These are phyloP conservation scores for Amylocystis lapponica DNA, from an alignment of 768 basidiomycete species.

Conservation along the genomic window DNA sequence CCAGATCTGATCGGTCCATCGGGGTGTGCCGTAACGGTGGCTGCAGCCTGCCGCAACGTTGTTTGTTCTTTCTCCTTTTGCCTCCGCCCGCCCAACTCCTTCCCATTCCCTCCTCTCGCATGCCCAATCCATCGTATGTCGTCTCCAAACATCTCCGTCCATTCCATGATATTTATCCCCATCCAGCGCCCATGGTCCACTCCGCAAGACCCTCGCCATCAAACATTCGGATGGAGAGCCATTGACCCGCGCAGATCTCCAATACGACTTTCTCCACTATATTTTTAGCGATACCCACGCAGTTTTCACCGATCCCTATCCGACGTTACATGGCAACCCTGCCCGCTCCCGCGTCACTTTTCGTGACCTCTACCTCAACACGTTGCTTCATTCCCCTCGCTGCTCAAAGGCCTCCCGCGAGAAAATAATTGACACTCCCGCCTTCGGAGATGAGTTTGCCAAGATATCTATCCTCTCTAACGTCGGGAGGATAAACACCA, in stretches of 20 bases:
- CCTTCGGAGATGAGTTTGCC: conserved; percentile 64
- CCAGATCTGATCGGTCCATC: conserved; percentile 22
- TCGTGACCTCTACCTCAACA: conserved; percentile 43
- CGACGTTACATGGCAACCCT: conserved; percentile 32
- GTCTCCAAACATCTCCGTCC: not conserved
- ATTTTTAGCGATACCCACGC: conserved; percentile 40
- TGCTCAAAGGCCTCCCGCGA: conserved; percentile 67
- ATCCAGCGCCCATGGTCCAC: conserved; percentile 36
- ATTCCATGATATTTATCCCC: conserved; percentile 10
- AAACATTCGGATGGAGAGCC: conserved; percentile 61
- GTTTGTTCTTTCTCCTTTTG: conserved; percentile 10
- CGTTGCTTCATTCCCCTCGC: conserved; percentile 50
- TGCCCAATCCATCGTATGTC: conserved; percentile 20
- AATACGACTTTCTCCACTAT: conserved; percentile 44
- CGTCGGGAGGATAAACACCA: conserved; percentile 77
- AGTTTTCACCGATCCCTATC: conserved; percentile 60
- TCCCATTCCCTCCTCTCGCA: conserved; percentile 4
- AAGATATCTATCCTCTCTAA: conserved; percentile 72
- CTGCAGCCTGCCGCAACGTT: too few relatives aligned
- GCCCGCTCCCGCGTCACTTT: conserved; percentile 34
- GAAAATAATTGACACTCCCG: conserved; percentile 56
- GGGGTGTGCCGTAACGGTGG: conserved; percentile 22
- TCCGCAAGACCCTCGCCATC: conserved; percentile 37
- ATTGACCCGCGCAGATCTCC: conserved; percentile 60
- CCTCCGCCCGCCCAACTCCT: conserved; percentile 8